phyloP scores from a whole-genome alignment of 1,284 basidiomycete genomes.

The Moniliella sp. region DNA sequence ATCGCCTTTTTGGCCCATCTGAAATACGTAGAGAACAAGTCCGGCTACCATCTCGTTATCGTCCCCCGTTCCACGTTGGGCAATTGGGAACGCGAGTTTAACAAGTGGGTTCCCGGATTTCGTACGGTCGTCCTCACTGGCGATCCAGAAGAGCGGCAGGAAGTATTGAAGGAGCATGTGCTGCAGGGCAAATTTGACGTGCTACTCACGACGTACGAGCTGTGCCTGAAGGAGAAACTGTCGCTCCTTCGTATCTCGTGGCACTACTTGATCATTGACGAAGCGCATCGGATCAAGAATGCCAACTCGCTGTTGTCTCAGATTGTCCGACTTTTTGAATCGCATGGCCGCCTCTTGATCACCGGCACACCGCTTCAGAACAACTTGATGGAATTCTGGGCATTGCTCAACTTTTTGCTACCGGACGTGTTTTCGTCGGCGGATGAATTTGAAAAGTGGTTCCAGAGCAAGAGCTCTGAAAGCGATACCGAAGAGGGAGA shows the following conservation, averaged over 20 bases:
- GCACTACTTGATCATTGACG: conserved; percentile 98
- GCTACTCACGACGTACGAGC: conserved; percentile 88
- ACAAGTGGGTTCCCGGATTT: conserved; percentile 72
- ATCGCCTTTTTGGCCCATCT: conserved; percentile 88
- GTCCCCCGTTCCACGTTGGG: conserved; percentile 96
- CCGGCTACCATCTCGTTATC: conserved; percentile 86
- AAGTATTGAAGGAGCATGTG: conserved; percentile 59
- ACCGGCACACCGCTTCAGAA: conserved; percentile 96
- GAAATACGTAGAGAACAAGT: conserved; percentile 72
- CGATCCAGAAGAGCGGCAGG: conserved; percentile 67
- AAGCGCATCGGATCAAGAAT: conserved; percentile 95
- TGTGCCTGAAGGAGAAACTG: conserved; percentile 91
- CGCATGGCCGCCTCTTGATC: conserved; percentile 77
- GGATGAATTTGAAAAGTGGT: conserved; percentile 83
- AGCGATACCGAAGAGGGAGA: too few relatives aligned
- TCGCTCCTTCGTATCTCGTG: conserved; percentile 77
- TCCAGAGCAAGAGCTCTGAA: conserved; percentile 67
- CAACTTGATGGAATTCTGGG: conserved; percentile 83
- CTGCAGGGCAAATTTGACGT: conserved; percentile 76
- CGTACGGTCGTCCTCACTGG: conserved; percentile 70
- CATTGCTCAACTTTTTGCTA: conserved; percentile 90
- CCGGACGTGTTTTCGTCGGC: conserved; percentile 64
- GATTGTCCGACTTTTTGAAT: conserved; percentile 66
- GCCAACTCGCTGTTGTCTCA: conserved; percentile 92
- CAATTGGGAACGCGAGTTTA: conserved; percentile 92